Evolutionary conservation across 257 asterid species (phyloP).

Genomic region (Voacanga thouarsii): DNA sequence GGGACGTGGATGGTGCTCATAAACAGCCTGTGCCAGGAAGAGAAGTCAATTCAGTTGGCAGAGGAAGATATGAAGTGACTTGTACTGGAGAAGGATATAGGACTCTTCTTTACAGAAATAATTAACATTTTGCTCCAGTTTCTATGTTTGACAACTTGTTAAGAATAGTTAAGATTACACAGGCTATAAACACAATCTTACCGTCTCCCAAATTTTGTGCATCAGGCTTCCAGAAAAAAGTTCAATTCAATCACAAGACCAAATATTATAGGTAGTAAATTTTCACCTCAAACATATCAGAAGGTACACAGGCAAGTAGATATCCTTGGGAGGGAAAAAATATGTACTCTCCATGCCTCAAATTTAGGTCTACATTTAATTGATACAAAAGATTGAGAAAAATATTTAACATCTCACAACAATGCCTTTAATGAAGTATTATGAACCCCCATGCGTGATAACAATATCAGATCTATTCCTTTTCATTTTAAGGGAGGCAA

Average conservation of each 20-base stretch:
- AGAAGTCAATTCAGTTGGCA: neutral
- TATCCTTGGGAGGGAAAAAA: neutral
- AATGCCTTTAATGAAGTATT: neutral
- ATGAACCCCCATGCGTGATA: neutral
- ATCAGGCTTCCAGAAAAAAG: neutral
- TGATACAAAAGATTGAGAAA: neutral
- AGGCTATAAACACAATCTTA: neutral
- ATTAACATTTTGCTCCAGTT: neutral
- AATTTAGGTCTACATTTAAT: neutral
- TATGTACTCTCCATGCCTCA: too few species aligned
- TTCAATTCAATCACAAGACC: neutral
- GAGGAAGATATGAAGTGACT: neutral
- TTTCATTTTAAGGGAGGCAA: neutral
- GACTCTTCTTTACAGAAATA: neutral
- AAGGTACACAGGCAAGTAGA: neutral
- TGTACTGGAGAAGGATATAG: neutral
- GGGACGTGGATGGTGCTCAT: constrained; percentile 98
- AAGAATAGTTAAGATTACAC: neutral
- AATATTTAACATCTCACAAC: neutral
- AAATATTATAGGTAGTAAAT: neutral
- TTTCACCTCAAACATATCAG: neutral
- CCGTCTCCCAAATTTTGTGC: neutral
- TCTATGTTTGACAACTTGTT: neutral
- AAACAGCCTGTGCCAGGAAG: constrained; percentile 72
- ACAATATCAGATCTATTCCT: neutral